Percentiles rank a stretch among this genome's conserved stretches.
phyloP scores from a whole-genome alignment of 371 early-diverging fungal genomes.

The Actinomortierella wolfii region DNA sequence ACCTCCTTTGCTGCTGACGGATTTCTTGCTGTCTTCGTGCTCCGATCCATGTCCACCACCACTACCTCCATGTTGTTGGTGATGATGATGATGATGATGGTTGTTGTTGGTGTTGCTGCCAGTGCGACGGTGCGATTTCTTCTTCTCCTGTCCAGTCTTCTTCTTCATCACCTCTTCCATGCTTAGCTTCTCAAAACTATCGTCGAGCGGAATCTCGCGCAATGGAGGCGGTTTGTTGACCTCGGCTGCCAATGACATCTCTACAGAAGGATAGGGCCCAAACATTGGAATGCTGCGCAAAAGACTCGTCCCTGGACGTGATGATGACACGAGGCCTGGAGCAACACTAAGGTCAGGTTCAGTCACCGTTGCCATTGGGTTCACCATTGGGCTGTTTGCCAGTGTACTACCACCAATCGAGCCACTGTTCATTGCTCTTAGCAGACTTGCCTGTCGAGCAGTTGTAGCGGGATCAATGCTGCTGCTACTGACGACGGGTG shows the following conservation, averaged over 20 bases:
- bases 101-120: too few species aligned
- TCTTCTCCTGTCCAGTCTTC: too few species aligned
- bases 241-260: conserved; percentile 32
- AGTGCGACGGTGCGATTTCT: too few species aligned
- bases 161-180: conserved; percentile 5
- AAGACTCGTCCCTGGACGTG: conserved; percentile 1
- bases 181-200: conserved; percentile 14
- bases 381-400: background rate
- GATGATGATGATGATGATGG: too few species aligned
- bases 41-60: too few species aligned
- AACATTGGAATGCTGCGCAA: background rate
- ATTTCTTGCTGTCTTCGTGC: too few species aligned
- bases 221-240: conserved; percentile 23
- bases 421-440: conserved; percentile 25
- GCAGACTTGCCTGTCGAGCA: conserved; percentile 29
- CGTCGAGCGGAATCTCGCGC: conserved; percentile 11
- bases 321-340: conserved; percentile 6
- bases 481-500: too few species aligned
- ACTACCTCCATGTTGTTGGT: too few species aligned
- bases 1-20: too few species aligned
- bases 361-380: background rate
- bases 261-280: conserved; percentile 21
- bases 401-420: background rate
- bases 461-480: conserved; percentile 5
- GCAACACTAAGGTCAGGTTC: conserved; percentile 15